Conservation (phyloP, 2,329 filamentous ascomycete species). For the Aspergillus flavus region DNA sequence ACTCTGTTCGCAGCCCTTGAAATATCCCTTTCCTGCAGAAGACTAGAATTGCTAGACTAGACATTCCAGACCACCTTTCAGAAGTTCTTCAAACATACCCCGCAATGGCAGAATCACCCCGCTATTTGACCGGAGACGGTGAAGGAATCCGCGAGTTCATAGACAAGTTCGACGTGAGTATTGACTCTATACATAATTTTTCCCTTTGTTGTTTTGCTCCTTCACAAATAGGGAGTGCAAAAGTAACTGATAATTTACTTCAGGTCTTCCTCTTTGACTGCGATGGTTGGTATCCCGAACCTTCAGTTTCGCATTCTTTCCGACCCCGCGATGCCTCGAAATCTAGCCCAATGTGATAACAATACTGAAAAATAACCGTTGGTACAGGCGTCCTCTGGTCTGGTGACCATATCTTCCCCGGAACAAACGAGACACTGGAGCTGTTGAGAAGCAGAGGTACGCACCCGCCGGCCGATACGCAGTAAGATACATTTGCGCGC, state of each 20-base stretch:
- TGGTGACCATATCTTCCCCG: conserved; percentile 84
- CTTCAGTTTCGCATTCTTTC: background rate
- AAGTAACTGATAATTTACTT: conserved; percentile 22
- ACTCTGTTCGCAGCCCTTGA: background rate
- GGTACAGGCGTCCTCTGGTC: conserved; percentile 90
- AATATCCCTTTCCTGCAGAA: background rate
- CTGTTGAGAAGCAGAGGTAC: conserved; percentile 79
- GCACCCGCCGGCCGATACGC: conserved; percentile 10
- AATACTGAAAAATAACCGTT: conserved; percentile 39
- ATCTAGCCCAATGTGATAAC: conserved; percentile 13
- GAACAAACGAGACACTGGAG: conserved; percentile 80
- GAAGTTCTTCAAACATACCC: conserved; percentile 16
- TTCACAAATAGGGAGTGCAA: background rate
- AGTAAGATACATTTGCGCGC: background rate
- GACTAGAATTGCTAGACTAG: background rate
- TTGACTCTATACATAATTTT: background rate
- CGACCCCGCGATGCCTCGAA: background rate
- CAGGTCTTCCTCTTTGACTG: conserved; percentile 95
- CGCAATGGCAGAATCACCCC: conserved; percentile 35
- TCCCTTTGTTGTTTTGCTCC: background rate
- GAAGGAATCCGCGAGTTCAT: conserved; percentile 80
- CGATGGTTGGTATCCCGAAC: conserved; percentile 69
- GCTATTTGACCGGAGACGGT: conserved; percentile 77
- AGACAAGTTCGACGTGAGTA: conserved; percentile 84
- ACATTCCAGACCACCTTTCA: background rate